Evolutionary conservation across 208 protist species (phyloP).

Genomic region (Trypanosoma melophagium): DNA sequence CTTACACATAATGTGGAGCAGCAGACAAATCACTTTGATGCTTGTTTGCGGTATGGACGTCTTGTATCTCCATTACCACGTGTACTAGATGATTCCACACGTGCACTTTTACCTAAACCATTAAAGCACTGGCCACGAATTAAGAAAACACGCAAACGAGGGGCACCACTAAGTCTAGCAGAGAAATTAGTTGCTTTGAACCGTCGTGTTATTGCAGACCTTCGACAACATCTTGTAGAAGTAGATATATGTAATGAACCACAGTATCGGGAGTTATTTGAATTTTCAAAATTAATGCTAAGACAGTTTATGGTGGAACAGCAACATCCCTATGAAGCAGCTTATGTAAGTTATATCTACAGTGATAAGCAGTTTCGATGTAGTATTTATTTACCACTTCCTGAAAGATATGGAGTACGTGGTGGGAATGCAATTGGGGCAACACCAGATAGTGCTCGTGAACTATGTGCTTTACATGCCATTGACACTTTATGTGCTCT

Average conservation of each 20-base stretch:
- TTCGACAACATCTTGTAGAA: conserved; percentile 57
- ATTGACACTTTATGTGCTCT: conserved; percentile 65
- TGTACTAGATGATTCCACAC: conserved; percentile 19
- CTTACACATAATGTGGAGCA: conserved; percentile 23
- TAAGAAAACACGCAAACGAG: conserved; percentile 30
- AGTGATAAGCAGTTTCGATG: conserved; percentile 42
- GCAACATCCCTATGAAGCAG: conserved; percentile 51
- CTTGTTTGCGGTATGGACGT: conserved; percentile 59
- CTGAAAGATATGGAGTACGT: conserved; percentile 58
- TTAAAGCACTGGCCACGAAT: conserved; percentile 54
- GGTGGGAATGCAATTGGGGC: conserved; percentile 58
- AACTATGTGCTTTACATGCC: conserved; percentile 51
- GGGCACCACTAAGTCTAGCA: conserved; percentile 30
- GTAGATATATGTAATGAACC: conserved; percentile 37
- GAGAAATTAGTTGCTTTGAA: conserved; percentile 48
- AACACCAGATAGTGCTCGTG: conserved; percentile 27
- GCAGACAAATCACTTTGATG: conserved; percentile 62
- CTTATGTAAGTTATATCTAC: conserved; percentile 46
- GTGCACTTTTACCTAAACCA: conserved; percentile 35
- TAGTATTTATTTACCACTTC: conserved; percentile 66
- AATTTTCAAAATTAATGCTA: conserved; percentile 34
- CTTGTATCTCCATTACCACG: conserved; percentile 28
- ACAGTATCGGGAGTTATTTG: conserved; percentile 38
- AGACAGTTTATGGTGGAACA: conserved; percentile 58
- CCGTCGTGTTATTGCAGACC: conserved; percentile 25